Base-by-base conservation (phyloP, 2,329 filamentous ascomycete species). In the Arthrobotrys iridis region DNA sequence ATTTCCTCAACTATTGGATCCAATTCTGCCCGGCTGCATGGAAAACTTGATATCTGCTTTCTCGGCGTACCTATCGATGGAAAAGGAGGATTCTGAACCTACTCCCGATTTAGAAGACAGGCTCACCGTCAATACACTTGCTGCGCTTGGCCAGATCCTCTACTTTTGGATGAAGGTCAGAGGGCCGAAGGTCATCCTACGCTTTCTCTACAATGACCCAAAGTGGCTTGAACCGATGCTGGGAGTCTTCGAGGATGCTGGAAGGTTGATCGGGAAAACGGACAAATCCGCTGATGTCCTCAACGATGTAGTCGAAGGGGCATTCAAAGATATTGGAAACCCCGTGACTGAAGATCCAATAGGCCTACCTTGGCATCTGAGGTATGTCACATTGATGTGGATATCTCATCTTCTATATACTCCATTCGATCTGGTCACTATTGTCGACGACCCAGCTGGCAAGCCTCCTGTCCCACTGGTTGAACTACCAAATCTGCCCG, bases 81-180 rank as follows among this genome's bases (percentile, higher is more conserved):
- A 45, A 45, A 46, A 37, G 20, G 40, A 50, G 28, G 33, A 68
- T n/a, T 20, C 26, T 5, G 28, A 80, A 33, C 78, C 79, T 41
- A 80, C 79, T 11, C 79, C 81, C 4, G 62, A 66, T 26, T 8
- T 30, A 8, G 63, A 73, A 13, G 62, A 66, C n/a, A 67, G 50
- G 18, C 64, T 30, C 7, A 52, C 30, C 4, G 66, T 77, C 33
- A 72, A 71, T 8, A 57, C 64, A 22, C 52, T 76, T 40, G 86
- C 89, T 0, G 93, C 92, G 3, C 89, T 96, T 65, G 92, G 90
- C 81, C 88, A 87, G 76, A 85, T 98, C 1, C 82, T 99, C 35
- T 98, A 98, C 81, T 90, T 90, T 0, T 90, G 99, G 75, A 97
- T 93, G 85, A 99, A 99, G 83, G 90, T 98, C 58, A 88, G 95